phyloP scores from a whole-genome alignment of 2,329 filamentous ascomycete species.

The Tolypocladium inflatum region DNA sequence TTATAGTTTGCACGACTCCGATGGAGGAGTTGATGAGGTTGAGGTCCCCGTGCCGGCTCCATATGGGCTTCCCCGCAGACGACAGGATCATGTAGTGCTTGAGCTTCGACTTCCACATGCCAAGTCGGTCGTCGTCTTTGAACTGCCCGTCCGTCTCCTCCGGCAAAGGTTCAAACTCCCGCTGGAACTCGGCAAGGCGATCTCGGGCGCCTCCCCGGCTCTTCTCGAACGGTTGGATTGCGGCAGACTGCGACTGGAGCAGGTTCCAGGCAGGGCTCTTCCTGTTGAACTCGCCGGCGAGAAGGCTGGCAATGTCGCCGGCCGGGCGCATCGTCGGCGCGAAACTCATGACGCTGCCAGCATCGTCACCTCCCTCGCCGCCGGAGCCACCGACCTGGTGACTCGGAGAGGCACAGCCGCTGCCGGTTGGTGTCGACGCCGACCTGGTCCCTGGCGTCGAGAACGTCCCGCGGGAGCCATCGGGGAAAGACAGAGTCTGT shows the following conservation, averaged over 20 bases:
- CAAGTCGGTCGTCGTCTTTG: constrained; percentile 50
- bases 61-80: constrained; percentile 93
- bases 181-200: constrained; percentile 56
- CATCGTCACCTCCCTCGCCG: constrained; percentile 47
- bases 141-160: constrained; percentile 34
- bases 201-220: constrained; percentile 34
- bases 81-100: constrained; percentile 98
- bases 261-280: constrained; percentile 61
- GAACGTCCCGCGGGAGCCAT: constrained; percentile 58
- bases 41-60: constrained; percentile 87
- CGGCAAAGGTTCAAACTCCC: constrained; percentile 70
- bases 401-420: constrained; percentile 30
- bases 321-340: constrained; percentile 52
- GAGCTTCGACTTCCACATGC: constrained; percentile 79
- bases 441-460: constrained; percentile 26
- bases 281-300: constrained; percentile 59
- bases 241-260: constrained; percentile 52
- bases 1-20: constrained; percentile 92
- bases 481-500: constrained; percentile 64
- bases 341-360: constrained; percentile 57
- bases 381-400: constrained; percentile 18
- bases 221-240: constrained; percentile 51
- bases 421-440: constrained; percentile 26
- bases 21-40: constrained; percentile 87
- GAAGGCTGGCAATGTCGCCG: constrained; percentile 72